A percentile compares a stretch with the other conserved stretches of the same genome.
These are phyloP conservation scores for Tuber magnatum DNA, from an alignment of 495 filamentous ascomycete species.

Conservation along the genomic window DNA sequence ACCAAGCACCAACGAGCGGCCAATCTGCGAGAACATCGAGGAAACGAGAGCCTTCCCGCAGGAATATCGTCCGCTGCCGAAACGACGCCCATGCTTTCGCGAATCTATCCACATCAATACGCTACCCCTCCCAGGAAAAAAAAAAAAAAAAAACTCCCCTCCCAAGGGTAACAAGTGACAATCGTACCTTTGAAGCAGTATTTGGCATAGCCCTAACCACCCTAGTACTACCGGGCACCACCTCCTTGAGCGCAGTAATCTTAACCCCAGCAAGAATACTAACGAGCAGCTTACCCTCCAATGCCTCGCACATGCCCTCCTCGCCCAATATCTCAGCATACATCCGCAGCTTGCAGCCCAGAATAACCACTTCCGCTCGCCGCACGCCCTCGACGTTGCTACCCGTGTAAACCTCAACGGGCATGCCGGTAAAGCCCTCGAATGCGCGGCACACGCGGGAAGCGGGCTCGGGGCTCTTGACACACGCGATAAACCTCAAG, in stretches of 20 bases:
- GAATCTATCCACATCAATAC: conserved; percentile 48
- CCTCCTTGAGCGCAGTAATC: conserved; percentile 41
- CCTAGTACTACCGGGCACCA: conserved; percentile 43
- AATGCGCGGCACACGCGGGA: conserved; percentile 57
- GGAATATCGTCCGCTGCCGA: conserved; percentile 54
- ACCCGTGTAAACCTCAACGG: conserved; percentile 46
- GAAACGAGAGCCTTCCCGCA: conserved; percentile 50
- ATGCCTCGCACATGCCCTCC: conserved; percentile 59
- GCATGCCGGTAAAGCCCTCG: conserved; percentile 7
- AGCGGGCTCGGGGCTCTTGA: conserved; percentile 56
- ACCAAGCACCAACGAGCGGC: conserved; percentile 58
- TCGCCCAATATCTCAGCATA: conserved; percentile 57
- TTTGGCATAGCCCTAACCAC: conserved; percentile 76
- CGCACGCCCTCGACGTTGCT: conserved; percentile 56
- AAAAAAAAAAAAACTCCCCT: too few relatives aligned
- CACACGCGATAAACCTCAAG: conserved; percentile 67
- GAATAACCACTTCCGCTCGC: conserved; percentile 58
- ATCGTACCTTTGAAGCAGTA: conserved; percentile 48
- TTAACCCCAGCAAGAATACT: conserved; percentile 75
- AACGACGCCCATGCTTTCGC: conserved; percentile 78
- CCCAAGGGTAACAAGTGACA: neutral
- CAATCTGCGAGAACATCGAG: conserved; percentile 71
- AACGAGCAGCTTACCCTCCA: conserved; percentile 72
- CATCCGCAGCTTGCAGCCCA: conserved; percentile 75
- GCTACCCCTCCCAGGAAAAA: too few relatives aligned